These are phyloP conservation scores for Colletotrichum musicola DNA, from an alignment of 2,329 filamentous ascomycete genomes.

Conservation along the genomic window DNA sequence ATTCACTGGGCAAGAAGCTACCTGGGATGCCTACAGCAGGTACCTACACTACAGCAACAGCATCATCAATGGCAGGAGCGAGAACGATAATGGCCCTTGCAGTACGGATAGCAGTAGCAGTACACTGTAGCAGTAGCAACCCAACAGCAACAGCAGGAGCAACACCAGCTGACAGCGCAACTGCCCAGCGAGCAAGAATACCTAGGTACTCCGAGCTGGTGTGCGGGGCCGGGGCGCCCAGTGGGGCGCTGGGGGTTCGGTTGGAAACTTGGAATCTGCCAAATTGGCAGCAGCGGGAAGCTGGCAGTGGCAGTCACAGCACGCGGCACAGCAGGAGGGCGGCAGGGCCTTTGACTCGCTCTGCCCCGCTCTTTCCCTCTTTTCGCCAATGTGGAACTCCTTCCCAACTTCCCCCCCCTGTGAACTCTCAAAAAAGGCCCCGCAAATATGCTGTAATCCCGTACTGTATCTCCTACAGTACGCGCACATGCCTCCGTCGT, in stretches of 20 bases:
- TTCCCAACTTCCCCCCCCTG: not conserved
- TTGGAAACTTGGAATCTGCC: constrained; percentile 27
- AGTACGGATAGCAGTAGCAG: not conserved
- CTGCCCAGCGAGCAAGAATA: not conserved
- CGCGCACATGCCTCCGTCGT: not conserved
- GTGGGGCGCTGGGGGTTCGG: not conserved
- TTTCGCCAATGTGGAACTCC: constrained; percentile 1
- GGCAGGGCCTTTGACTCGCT: constrained; percentile 33
- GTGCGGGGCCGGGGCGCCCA: too few species aligned
- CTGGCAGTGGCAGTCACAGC: not conserved
- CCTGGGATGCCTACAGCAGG: not conserved
- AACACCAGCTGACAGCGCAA: not conserved
- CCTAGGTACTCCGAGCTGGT: too few species aligned
- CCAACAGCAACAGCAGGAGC: not conserved
- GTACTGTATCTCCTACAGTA: not conserved
- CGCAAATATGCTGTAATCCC: constrained; percentile 17
- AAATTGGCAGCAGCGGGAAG: constrained; percentile 18
- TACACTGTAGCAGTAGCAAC: not conserved
- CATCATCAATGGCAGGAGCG: not conserved
- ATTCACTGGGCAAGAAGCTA: not conserved
- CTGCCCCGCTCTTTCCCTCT: constrained; percentile 29
- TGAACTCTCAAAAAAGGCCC: constrained; percentile 12
- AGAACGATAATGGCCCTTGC: too few species aligned
- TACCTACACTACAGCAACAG: not conserved
- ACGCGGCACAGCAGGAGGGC: too few species aligned